These are phyloP conservation scores for Hypoxylon fragiforme DNA, from an alignment of 495 filamentous ascomycete species.

Conservation along the genomic window DNA sequence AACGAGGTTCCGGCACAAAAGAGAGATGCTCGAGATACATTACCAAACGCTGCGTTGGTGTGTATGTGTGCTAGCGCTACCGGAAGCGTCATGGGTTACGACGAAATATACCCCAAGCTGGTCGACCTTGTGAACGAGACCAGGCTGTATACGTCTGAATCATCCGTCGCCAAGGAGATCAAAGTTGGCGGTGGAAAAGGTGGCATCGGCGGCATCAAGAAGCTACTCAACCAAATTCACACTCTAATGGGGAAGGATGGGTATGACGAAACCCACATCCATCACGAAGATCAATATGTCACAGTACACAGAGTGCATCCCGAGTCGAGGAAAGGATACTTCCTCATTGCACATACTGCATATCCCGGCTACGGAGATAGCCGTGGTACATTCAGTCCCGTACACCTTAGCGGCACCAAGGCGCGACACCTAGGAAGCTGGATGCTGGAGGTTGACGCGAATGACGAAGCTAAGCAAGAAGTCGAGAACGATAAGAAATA, in stretches of 20 bases:
- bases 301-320: slow-evolving; percentile 96
- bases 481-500: slow-evolving; percentile 68
- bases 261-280: slow-evolving; percentile 93
- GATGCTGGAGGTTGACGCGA: slow-evolving; percentile 79
- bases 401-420: slow-evolving; percentile 71
- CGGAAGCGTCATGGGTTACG: slow-evolving; percentile 98
- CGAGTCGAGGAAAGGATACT: slow-evolving; percentile 85
- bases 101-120: slow-evolving; percentile 91
- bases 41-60: slow-evolving; percentile 94
- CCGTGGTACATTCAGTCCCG: slow-evolving; percentile 73
- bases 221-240: slow-evolving; percentile 89
- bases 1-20: slow-evolving; percentile 97
- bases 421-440: slow-evolving; percentile 85
- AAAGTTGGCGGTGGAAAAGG: slow-evolving; percentile 65
- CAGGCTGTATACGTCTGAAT: slow-evolving; percentile 74
- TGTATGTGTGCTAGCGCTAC: slow-evolving; percentile 92
- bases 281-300: slow-evolving; percentile 93
- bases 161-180: slow-evolving; percentile 60
- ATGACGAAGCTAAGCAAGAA: slow-evolving; percentile 63
- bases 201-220: slow-evolving; percentile 88
- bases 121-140: slow-evolving; percentile 90
- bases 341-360: slow-evolving; percentile 92
- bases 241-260: slow-evolving; percentile 90
- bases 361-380: slow-evolving; percentile 85
- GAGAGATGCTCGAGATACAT: slow-evolving; percentile 87